Evolutionary conservation across 192 early-diverging fungal species (phyloP).

Genomic region (Coemansia sp.): DNA sequence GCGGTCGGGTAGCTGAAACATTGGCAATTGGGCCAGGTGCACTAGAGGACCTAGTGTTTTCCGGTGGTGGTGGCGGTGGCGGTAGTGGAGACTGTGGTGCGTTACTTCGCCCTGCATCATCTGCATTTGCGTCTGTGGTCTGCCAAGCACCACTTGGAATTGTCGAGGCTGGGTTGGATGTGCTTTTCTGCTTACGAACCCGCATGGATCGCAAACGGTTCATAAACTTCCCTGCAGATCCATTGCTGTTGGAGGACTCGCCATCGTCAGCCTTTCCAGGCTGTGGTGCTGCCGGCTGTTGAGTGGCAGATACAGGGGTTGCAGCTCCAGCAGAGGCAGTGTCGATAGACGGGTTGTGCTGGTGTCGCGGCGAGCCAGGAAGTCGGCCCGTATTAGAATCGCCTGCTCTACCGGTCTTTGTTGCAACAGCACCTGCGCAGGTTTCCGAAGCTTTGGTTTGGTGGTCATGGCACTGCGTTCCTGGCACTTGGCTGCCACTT

Average conservation of each 20-base stretch:
- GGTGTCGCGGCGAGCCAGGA: constrained; percentile 15
- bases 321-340: constrained; percentile 13
- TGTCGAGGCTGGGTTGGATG: neutral
- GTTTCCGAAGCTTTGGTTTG: neutral
- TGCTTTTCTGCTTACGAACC: constrained; percentile 45
- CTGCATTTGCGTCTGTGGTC: neutral
- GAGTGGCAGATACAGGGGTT: constrained; percentile 17
- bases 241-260: constrained; percentile 35
- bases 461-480: neutral
- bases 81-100: neutral
- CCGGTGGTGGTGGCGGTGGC: neutral
- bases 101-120: neutral
- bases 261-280: constrained; percentile 31
- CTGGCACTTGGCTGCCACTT: too few species aligned
- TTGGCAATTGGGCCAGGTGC: constrained; percentile 1
- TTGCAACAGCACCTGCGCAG: neutral
- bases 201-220: constrained; percentile 47
- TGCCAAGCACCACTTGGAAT: neutral
- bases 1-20: neutral
- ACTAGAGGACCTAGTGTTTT: neutral
- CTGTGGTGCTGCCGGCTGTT: constrained; percentile 8
- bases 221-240: constrained; percentile 44
- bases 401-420: neutral
- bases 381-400: neutral
- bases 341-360: constrained; percentile 38